phyloP scores from a whole-genome alignment of 768 basidiomycete genomes.

The Leucogyrophana mollusca region DNA sequence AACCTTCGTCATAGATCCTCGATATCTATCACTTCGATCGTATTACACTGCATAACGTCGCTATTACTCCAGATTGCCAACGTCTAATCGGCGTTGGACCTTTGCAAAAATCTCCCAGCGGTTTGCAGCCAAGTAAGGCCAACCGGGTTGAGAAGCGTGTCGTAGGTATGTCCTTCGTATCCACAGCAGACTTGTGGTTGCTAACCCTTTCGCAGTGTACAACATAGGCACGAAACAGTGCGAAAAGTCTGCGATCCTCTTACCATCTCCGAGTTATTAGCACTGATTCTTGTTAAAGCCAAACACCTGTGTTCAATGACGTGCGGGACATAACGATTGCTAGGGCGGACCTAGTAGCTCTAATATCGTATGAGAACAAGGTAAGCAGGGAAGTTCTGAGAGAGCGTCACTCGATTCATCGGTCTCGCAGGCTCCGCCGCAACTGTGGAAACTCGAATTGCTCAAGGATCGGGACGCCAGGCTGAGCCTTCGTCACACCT shows the following conservation, averaged over 20 bases:
- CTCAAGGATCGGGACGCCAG: constrained; percentile 43
- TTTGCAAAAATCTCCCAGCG: constrained; percentile 37
- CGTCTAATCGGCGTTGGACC: constrained; percentile 53
- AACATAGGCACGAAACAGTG: constrained; percentile 42
- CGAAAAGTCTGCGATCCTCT: constrained; percentile 48
- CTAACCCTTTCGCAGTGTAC: constrained; percentile 35
- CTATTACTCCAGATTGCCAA: constrained; percentile 44
- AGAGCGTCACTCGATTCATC: neutral
- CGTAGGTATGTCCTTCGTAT: constrained; percentile 35
- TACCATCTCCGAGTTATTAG: neutral
- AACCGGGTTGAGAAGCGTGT: constrained; percentile 54
- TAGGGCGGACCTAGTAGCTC: constrained; percentile 39
- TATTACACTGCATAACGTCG: constrained; percentile 48
- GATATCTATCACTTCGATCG: constrained; percentile 43
- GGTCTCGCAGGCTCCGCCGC: constrained; percentile 62
- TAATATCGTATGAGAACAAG: constrained; percentile 48
- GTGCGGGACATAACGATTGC: constrained; percentile 52
- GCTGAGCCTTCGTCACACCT: constrained; percentile 57
- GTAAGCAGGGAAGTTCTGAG: constrained; percentile 15
- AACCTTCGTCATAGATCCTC: constrained; percentile 34
- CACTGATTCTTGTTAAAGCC: constrained; percentile 33
- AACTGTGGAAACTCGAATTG: constrained; percentile 71
- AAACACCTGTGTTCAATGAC: constrained; percentile 56
- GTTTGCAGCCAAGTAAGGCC: constrained; percentile 45
- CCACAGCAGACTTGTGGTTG: neutral